These are phyloP conservation scores for Porphyrellus cyaneotinctus DNA, from an alignment of 768 basidiomycete species.

Conservation along the genomic window DNA sequence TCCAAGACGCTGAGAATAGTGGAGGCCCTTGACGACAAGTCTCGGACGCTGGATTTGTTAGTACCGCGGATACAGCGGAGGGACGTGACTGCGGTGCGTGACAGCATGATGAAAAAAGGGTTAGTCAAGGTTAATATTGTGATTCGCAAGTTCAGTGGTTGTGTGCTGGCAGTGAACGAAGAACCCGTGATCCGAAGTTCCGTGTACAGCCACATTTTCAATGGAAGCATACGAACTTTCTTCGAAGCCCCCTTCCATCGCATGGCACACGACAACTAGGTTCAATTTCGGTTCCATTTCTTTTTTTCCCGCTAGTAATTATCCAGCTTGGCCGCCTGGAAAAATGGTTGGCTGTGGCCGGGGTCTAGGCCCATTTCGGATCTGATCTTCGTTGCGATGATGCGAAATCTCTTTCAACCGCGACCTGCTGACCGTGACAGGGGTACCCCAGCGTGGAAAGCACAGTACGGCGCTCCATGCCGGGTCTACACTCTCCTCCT, in stretches of 20 bases:
- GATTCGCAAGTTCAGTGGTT: no score
- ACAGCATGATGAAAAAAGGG: conserved; percentile 17
- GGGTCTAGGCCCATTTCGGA: conserved; percentile 17
- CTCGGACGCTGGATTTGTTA: conserved; percentile 28
- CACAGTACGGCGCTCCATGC: conserved; percentile 9
- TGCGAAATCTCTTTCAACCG: conserved; percentile 12
- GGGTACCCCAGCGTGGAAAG: conserved; percentile 30
- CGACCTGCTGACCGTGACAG: conserved; percentile 22
- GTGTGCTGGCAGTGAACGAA: conserved; percentile 1
- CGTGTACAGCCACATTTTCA: conserved; percentile 23
- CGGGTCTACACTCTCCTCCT: conserved; percentile 19
- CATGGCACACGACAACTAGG: neutral
- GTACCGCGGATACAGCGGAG: conserved; percentile 20
- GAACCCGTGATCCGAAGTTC: conserved; percentile 1
- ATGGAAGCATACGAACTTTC: no score
- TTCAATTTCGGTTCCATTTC: neutral
- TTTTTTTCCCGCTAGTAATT: neutral
- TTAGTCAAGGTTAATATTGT: no score
- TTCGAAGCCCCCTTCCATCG: neutral
- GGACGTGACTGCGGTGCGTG: conserved; percentile 15
- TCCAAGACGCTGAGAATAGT: conserved; percentile 60
- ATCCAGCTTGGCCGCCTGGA: conserved; percentile 1
- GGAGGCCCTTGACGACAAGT: conserved; percentile 68
- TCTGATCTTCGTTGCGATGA: conserved; percentile 29
- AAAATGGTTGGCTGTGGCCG: conserved; percentile 10